A percentile compares a stretch with the other conserved stretches of the same genome.
These are phyloP conservation scores for Fusarium sp. DNA, from an alignment of 2,329 filamentous ascomycete species.

Conservation along the genomic window DNA sequence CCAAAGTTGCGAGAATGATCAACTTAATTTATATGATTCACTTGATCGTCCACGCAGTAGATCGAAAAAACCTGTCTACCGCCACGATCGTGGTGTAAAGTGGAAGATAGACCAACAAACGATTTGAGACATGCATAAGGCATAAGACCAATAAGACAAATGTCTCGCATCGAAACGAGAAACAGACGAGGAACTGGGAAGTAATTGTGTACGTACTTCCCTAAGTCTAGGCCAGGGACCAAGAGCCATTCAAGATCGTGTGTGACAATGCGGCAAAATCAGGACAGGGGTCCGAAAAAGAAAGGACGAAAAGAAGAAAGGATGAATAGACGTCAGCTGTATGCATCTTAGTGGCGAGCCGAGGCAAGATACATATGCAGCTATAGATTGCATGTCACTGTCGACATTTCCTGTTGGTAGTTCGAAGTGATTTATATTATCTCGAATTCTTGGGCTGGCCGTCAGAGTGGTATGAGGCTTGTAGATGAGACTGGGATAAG, in stretches of 20 bases:
- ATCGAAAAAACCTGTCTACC: not conserved
- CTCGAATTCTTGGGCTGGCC: not conserved
- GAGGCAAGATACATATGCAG: not conserved
- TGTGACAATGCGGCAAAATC: constrained; percentile 26
- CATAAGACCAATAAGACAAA: not conserved
- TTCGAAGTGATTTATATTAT: not conserved
- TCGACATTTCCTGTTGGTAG: not conserved
- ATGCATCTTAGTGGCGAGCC: not conserved
- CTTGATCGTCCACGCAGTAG: not conserved
- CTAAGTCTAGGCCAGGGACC: too few relatives aligned
- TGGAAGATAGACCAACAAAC: not conserved
- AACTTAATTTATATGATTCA: not conserved
- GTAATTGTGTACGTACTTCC: not conserved
- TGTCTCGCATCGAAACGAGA: not conserved
- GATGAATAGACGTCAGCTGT: not conserved
- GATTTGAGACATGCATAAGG: not conserved
- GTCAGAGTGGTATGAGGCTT: not conserved
- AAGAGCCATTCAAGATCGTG: constrained; percentile 11
- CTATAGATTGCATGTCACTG: not conserved
- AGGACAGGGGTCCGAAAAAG: constrained; percentile 16
- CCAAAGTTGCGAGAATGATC: not conserved
- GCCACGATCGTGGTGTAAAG: not conserved
- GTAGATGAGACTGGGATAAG: not conserved
- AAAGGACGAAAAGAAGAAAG: not conserved
- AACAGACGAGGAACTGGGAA: not conserved